Evolutionary conservation across 306 rosid species (phyloP).

Genomic region (Alnus rubra): DNA sequence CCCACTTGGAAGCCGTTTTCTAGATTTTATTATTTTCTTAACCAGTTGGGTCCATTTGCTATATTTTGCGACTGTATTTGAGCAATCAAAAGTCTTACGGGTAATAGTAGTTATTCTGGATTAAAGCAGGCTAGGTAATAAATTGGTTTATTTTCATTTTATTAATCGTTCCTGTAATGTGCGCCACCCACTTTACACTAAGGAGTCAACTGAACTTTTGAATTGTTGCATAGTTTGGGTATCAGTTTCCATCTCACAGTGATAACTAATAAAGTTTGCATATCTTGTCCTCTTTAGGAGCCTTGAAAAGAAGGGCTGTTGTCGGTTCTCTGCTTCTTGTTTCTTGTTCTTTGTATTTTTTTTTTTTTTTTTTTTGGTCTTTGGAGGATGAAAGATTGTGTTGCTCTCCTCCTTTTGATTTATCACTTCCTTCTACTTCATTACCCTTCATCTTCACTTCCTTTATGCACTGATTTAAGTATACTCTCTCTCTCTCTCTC

Average conservation of each 20-base stretch:
- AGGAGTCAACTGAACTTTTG: neutral
- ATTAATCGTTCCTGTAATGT: no score
- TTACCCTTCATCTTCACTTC: slow-evolving; percentile 5
- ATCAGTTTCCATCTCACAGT: neutral
- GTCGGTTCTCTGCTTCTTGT: neutral
- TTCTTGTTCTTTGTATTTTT: neutral
- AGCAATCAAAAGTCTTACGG: no score
- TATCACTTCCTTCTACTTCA: neutral
- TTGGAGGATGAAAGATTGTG: neutral
- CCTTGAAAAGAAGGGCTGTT: neutral
- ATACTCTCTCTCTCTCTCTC: neutral
- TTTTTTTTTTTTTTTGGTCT: neutral
- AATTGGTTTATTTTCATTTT: no score
- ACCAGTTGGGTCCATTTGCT: no score
- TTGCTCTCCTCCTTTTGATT: neutral
- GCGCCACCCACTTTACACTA: neutral
- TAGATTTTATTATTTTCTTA: no score
- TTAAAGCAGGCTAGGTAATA: no score
- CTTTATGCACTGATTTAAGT: neutral
- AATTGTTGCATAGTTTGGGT: neutral
- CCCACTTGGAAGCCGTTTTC: no score
- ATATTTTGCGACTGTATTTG: no score
- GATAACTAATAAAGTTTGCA: neutral
- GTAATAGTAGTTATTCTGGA: no score
- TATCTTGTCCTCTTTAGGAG: slow-evolving; percentile 1